A percentile compares a stretch with the other conserved stretches of the same genome.
These are phyloP conservation scores for Camelina laxa DNA, from an alignment of 345 rosid genomes.

Conservation along the genomic window DNA sequence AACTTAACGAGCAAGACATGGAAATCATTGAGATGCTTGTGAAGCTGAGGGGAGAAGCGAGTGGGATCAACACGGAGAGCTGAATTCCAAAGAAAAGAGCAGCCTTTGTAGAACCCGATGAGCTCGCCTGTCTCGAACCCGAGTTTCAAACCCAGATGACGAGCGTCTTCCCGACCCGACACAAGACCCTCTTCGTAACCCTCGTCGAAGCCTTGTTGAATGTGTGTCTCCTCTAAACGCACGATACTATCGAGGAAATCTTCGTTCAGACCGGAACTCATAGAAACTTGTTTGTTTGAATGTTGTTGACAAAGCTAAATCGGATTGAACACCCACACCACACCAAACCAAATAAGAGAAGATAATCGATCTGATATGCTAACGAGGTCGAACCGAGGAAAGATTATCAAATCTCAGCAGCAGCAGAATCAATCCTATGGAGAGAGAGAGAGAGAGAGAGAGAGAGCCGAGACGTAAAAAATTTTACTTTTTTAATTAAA, in stretches of 20 bases:
- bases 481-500: too few relatives aligned
- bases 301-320: background rate
- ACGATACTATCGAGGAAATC: conserved; percentile 64
- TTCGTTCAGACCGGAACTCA: conserved; percentile 18
- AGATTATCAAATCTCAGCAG: too few relatives aligned
- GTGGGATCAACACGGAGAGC: conserved; percentile 53
- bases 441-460: too few relatives aligned
- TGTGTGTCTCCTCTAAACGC: conserved; percentile 65
- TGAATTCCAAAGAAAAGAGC: conserved; percentile 71
- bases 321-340: background rate
- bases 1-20: conserved; percentile 57
- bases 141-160: conserved; percentile 51
- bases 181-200: conserved; percentile 58
- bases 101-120: conserved; percentile 78
- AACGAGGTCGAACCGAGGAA: too few relatives aligned
- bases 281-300: background rate
- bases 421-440: too few relatives aligned
- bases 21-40: conserved; percentile 62
- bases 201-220: conserved; percentile 63
- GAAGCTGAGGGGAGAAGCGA: conserved; percentile 60
- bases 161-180: conserved; percentile 63
- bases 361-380: too few relatives aligned
- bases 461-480: too few relatives aligned
- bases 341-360: too few relatives aligned
- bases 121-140: conserved; percentile 88